phyloP scores from a whole-genome alignment of 768 basidiomycete species.

The Agrocybe chaxingu region DNA sequence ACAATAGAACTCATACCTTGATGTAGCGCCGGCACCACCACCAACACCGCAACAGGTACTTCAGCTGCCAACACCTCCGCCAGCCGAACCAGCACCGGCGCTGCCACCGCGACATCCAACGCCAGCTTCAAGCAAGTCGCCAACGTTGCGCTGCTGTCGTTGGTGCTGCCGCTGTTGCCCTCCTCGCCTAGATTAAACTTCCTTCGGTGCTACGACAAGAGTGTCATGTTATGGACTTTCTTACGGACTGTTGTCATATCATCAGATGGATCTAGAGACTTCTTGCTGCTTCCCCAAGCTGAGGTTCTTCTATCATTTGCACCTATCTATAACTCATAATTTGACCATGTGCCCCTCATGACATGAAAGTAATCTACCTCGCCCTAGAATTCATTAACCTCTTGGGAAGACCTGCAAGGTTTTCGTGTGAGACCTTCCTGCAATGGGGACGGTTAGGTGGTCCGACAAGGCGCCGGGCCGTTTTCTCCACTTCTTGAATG shows the following conservation, averaged over 20 bases:
- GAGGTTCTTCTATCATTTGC: slow-evolving; percentile 15
- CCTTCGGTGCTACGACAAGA: not conserved
- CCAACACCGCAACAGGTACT: not conserved
- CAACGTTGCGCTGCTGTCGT: slow-evolving; percentile 17
- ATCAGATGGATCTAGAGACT: slow-evolving; percentile 14
- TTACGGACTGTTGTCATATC: not conserved
- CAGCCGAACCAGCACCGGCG: slow-evolving; percentile 1
- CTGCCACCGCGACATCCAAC: slow-evolving; percentile 4
- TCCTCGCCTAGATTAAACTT: slow-evolving; percentile 8
- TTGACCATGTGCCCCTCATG: slow-evolving; percentile 20
- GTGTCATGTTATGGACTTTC: slow-evolving; percentile 11
- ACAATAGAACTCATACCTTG: not conserved
- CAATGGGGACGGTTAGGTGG: too few relatives aligned
- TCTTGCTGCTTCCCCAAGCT: slow-evolving; percentile 12
- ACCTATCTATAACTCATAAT: slow-evolving; percentile 18
- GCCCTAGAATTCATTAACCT: not conserved
- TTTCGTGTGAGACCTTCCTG: too few relatives aligned
- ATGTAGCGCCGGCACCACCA: not conserved
- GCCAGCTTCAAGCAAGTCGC: slow-evolving; percentile 16
- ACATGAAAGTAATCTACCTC: slow-evolving; percentile 12
- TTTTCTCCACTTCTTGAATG: not conserved
- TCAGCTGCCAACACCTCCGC: slow-evolving; percentile 2
- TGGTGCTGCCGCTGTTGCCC: slow-evolving; percentile 18
- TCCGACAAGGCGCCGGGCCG: not conserved
- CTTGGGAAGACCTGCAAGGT: too few relatives aligned